These are phyloP conservation scores for Rugonectria rugulosa DNA, from an alignment of 2,329 filamentous ascomycete species.

Conservation along the genomic window DNA sequence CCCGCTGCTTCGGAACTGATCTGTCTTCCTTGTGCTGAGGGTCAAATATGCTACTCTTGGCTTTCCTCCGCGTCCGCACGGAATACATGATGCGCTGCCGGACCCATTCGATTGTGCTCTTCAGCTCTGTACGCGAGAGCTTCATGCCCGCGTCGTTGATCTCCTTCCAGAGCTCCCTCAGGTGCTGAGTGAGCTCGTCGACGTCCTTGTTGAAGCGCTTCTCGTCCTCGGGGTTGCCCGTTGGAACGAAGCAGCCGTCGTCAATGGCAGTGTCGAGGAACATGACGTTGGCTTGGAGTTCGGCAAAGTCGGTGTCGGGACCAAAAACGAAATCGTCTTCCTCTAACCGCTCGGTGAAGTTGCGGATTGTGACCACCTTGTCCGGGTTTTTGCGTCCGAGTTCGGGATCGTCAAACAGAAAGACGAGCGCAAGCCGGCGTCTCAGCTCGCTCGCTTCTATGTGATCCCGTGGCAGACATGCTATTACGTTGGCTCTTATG, in stretches of 20 bases:
- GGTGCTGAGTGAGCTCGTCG: conserved; percentile 67
- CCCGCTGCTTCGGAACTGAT: conserved; percentile 53
- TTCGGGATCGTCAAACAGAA: conserved; percentile 62
- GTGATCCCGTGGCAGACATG: conserved; percentile 63
- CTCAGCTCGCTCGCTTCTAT: conserved; percentile 65
- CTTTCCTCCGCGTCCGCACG: conserved; percentile 69
- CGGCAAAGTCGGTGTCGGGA: conserved; percentile 69
- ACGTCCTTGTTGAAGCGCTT: conserved; percentile 72
- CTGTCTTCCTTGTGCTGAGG: conserved; percentile 45
- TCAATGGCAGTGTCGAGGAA: conserved; percentile 81
- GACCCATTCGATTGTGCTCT: conserved; percentile 77
- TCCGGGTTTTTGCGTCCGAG: conserved; percentile 53
- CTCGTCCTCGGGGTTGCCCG: conserved; percentile 43
- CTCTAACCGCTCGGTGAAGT: conserved; percentile 55
- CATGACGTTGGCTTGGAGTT: conserved; percentile 69
- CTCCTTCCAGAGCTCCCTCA: conserved; percentile 65
- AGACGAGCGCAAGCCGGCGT: conserved; percentile 70
- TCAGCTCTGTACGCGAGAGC: conserved; percentile 77
- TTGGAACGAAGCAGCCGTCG: conserved; percentile 53
- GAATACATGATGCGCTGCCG: conserved; percentile 74
- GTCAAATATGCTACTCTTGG: conserved; percentile 62
- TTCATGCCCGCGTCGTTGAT: conserved; percentile 80
- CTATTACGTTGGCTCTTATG: conserved; percentile 66
- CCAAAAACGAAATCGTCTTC: conserved; percentile 60
- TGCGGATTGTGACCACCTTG: conserved; percentile 50